phyloP scores from a whole-genome alignment of 345 rosid species.

The Bruguiera sexangula region DNA sequence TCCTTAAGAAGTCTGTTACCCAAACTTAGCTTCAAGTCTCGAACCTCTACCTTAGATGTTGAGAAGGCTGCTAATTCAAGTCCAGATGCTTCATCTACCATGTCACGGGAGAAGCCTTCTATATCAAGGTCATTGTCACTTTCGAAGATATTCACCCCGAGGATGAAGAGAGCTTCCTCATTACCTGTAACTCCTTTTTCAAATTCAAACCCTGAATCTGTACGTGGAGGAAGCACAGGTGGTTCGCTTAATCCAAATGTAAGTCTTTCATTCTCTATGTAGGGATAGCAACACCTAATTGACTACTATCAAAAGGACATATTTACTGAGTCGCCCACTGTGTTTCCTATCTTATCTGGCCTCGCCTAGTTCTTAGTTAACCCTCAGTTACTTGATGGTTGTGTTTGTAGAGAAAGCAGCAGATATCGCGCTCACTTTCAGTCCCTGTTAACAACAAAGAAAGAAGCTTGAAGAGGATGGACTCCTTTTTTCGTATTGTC shows the following conservation, averaged over 20 bases:
- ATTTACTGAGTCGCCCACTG: background rate
- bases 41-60: slow-evolving; percentile 43
- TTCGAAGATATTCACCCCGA: slow-evolving; percentile 74
- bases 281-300: too few species aligned
- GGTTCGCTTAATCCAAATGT: slow-evolving; percentile 49
- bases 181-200: slow-evolving; percentile 58
- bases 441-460: slow-evolving; percentile 74
- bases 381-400: background rate
- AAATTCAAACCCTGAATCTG: slow-evolving; percentile 44
- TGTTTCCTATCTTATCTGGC: too few species aligned
- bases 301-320: background rate
- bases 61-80: slow-evolving; percentile 48
- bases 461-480: slow-evolving; percentile 60
- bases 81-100: slow-evolving; percentile 35
- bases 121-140: slow-evolving; percentile 78
- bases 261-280: slow-evolving; percentile 28
- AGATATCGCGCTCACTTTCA: slow-evolving; percentile 76
- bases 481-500: slow-evolving; percentile 85
- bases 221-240: slow-evolving; percentile 37
- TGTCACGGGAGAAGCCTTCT: slow-evolving; percentile 53
- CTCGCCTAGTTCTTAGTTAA: background rate
- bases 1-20: slow-evolving; percentile 61
- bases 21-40: slow-evolving; percentile 56
- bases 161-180: slow-evolving; percentile 77
- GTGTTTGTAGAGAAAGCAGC: slow-evolving; percentile 50